Conservation (phyloP, 2,329 filamentous ascomycete species). For the Aspergillus proliferans region DNA sequence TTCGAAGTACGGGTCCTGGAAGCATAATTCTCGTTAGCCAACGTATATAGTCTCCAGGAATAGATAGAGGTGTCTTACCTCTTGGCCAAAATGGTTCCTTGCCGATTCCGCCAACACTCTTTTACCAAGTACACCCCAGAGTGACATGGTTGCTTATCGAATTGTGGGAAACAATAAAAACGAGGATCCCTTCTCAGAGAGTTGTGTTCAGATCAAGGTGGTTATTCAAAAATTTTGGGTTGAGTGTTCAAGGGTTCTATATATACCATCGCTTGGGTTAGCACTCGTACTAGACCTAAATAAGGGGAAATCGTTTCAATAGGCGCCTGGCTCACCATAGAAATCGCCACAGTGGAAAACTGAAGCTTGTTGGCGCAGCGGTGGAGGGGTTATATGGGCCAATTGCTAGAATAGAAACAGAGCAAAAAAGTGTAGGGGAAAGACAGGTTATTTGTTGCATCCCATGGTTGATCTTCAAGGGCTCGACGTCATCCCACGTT, state of each 20-base stretch:
- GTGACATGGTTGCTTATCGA: conserved; percentile 19
- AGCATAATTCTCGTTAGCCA: conserved; percentile 1
- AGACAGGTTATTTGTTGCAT: not conserved
- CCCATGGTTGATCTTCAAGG: not conserved
- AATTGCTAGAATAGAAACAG: not conserved
- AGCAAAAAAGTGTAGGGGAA: not conserved
- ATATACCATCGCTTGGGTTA: no score
- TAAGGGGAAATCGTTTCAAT: not conserved
- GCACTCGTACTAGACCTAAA: not conserved
- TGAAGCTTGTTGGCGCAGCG: not conserved
- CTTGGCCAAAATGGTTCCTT: conserved; percentile 37
- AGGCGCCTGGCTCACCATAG: not conserved
- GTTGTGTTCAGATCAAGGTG: no score
- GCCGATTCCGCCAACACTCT: conserved; percentile 33
- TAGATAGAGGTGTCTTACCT: conserved; percentile 19
- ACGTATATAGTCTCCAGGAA: not conserved
- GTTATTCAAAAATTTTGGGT: no score
- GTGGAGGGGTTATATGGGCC: not conserved
- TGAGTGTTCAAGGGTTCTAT: no score
- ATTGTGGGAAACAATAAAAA: not conserved
- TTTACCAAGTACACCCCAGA: conserved; percentile 24
- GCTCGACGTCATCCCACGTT: conserved; percentile 17
- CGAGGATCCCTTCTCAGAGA: not conserved
- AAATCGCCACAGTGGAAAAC: not conserved
- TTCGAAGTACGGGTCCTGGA: conserved; percentile 85